Evolutionary conservation across 352 stramenopile genomes (phyloP), one percentile per base, ranked within the genome.

Genomic region (Globisporangium paroecandrum): DNA sequence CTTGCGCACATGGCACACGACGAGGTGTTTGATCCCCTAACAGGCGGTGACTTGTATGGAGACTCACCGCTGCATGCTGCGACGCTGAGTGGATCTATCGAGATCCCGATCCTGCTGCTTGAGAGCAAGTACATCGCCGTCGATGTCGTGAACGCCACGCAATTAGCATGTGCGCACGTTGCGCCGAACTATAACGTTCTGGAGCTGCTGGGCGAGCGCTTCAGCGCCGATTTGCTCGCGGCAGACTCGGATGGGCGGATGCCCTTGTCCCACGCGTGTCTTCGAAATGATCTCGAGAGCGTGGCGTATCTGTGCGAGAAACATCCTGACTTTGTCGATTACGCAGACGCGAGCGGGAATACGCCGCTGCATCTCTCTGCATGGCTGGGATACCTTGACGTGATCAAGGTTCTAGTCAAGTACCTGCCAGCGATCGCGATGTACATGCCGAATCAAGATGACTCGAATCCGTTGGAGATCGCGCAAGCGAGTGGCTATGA

Each of bases 251-350:
- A 88, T 22, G 83, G 86, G 1, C 72, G 82, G 15, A 85, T 90
- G 78, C 81, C 85, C 4, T 62, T 93, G 13, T 66, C 78, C 2
- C 89, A 90, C 55, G 85, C 82, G 10, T 90, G 81, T 62, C 67
- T 90, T 15, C 72, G 78, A 0, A 73, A 77, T 9, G 83, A 91
- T 46, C 49, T 77, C 1, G 76, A 68, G 1, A 89, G 83, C 64
- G 80, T 90, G 34, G 61, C 68, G 38, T 87, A 81, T 62, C 67
- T 93, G 38, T 88, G 78, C 53, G 60, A 53, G 1, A 73, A 80
- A 22, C 72, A 86, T 41, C 78, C 80, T 0, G 83, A 91, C 29
- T 91, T 93, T 66, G 78, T 84, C 12, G 83, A 91, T 66, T 93
- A 91, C 56, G 79, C 81, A 1, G 85, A 93, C 54, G 63, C 72